phyloP scores from a whole-genome alignment of 805 yeast genomes.

The Spathaspora girioi region DNA sequence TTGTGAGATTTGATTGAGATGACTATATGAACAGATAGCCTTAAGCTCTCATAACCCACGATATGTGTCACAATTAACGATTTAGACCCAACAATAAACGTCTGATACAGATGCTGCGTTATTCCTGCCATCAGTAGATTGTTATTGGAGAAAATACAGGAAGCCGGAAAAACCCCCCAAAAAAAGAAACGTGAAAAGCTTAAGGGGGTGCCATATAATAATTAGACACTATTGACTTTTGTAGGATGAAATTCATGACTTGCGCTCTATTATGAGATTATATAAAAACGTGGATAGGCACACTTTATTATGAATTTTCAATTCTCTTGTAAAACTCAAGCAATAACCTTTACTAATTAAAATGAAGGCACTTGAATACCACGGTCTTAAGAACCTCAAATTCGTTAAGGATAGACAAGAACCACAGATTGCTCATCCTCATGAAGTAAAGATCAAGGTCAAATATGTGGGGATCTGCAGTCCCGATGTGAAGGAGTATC shows the following conservation, averaged over 20 bases:
- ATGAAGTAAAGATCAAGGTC: slow-evolving; percentile 55
- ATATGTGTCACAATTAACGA: neutral
- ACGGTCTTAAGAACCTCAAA: slow-evolving; percentile 16
- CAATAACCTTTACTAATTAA: slow-evolving; percentile 26
- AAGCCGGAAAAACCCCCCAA: neutral
- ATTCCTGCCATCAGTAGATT: too few species aligned
- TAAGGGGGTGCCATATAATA: neutral
- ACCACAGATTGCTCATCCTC: slow-evolving; percentile 18
- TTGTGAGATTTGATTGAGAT: neutral
- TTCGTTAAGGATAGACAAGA: slow-evolving; percentile 21
- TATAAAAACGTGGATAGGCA: neutral
- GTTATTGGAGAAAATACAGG: neutral
- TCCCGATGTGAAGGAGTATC: slow-evolving; percentile 54
- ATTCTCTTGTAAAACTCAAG: slow-evolving; percentile 22
- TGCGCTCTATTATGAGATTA: neutral
- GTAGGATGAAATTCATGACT: neutral
- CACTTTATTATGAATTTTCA: neutral
- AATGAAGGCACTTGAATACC: slow-evolving; percentile 23
- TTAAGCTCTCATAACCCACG: neutral
- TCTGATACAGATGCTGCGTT: too few species aligned
- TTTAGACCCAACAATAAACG: too few species aligned
- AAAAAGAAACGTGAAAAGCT: neutral
- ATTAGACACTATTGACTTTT: neutral
- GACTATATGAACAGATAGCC: neutral
- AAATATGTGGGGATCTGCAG: slow-evolving; percentile 67